Conservation (phyloP, 2,329 filamentous ascomycete species). For the Calonectria pteridis region DNA sequence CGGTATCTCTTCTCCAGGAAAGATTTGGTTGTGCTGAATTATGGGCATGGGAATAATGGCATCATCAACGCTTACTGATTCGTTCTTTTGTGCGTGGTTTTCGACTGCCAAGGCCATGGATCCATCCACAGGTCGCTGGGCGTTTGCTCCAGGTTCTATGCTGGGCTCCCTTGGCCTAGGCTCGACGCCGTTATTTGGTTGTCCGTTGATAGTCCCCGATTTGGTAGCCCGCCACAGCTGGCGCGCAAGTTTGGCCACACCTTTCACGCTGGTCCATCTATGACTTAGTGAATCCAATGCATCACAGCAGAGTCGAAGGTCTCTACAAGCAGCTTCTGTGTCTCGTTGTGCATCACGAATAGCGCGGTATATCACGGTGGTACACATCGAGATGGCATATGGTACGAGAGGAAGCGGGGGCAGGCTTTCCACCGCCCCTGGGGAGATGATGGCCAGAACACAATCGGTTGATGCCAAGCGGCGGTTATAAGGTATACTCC, state of each 20-base stretch:
- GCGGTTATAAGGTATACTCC: conserved; percentile 15
- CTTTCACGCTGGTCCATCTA: conserved; percentile 26
- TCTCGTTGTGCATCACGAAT: conserved; percentile 20
- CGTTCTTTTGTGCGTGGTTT: background rate
- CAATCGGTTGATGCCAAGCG: conserved; percentile 23
- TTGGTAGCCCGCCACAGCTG: conserved; percentile 14
- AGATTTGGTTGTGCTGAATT: background rate
- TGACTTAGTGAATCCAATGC: conserved; percentile 20
- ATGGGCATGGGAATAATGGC: conserved; percentile 2
- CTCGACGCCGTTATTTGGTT: background rate
- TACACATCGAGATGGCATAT: conserved; percentile 28
- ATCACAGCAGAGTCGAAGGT: conserved; percentile 25
- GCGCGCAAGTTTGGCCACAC: conserved; percentile 20
- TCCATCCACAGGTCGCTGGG: background rate
- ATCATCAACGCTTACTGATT: background rate
- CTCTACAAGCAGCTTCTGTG: conserved; percentile 6
- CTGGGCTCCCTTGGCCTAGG: background rate
- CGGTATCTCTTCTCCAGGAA: background rate
- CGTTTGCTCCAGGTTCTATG: background rate
- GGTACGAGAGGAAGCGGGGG: conserved; percentile 25
- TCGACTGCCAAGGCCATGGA: background rate
- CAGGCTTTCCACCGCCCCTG: conserved; percentile 2
- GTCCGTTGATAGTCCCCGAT: background rate
- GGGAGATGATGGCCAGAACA: conserved; percentile 8
- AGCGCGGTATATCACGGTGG: conserved; percentile 30